These are phyloP conservation scores for Lentinula boryana DNA, from an alignment of 768 basidiomycete species.

Conservation along the genomic window DNA sequence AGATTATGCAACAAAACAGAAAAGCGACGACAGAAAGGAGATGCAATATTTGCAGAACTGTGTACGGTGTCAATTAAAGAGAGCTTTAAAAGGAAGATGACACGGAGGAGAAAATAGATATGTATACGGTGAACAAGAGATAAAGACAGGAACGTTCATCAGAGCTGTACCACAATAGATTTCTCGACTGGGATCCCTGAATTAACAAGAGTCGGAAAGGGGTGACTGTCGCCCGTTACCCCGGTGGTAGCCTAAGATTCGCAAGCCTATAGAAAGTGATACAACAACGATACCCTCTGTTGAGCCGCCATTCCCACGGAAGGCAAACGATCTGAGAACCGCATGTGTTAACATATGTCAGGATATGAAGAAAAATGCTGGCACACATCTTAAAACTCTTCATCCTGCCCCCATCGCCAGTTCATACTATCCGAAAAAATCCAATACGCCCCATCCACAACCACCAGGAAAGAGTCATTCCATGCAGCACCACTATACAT, in stretches of 20 bases:
- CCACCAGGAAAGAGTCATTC: constrained; percentile 11
- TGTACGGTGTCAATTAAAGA: constrained; percentile 4
- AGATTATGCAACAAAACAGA: constrained; percentile 8
- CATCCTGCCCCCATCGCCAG: constrained; percentile 17
- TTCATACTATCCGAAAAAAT: constrained; percentile 10
- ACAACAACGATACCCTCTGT: constrained; percentile 15
- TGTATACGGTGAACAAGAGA: not conserved
- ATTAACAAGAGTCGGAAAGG: not conserved
- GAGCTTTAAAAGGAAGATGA: not conserved
- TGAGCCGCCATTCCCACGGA: constrained; percentile 18
- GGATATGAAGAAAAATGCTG: not conserved
- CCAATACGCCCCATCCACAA: constrained; percentile 4
- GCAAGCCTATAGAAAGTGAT: constrained; percentile 15
- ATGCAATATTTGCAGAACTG: not conserved
- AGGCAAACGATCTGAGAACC: not conserved
- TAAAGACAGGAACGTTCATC: not conserved
- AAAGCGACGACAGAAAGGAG: not conserved
- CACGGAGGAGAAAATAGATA: constrained; percentile 1
- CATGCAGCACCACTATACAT: constrained; percentile 43
- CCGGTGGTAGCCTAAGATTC: constrained; percentile 12
- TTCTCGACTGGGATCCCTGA: not conserved
- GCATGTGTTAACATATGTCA: not conserved
- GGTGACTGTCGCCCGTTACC: not conserved
- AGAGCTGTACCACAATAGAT: not conserved
- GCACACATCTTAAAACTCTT: constrained; percentile 25